Conservation (phyloP, 148 eudicot genomes). For the Diospyros lotus region DNA sequence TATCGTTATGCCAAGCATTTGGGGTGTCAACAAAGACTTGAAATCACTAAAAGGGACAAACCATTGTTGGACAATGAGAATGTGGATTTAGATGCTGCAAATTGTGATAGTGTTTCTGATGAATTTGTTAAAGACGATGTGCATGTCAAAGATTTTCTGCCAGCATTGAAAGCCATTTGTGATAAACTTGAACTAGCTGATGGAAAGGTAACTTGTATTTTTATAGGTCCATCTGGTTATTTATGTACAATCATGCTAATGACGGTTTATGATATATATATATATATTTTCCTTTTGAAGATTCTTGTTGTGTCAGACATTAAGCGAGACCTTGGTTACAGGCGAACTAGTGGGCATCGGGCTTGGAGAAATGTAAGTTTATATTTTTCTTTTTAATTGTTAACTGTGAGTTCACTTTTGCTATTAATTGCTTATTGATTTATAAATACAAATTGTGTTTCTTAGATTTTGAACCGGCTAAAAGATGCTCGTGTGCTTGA, state of each 20-base stretch:
- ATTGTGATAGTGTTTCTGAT: constrained; percentile 29
- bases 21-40: constrained; percentile 88
- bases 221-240: not conserved
- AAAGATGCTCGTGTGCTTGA: constrained; percentile 76
- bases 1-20: constrained; percentile 82
- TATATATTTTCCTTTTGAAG: constrained; percentile 31
- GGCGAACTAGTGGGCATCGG: constrained; percentile 58
- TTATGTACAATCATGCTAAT: constrained; percentile 6
- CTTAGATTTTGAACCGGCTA: constrained; percentile 65
- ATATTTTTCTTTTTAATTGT: not conserved
- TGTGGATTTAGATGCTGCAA: constrained; percentile 29
- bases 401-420: not conserved
- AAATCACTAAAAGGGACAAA: constrained; percentile 60
- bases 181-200: constrained; percentile 84
- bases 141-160: constrained; percentile 71
- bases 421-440: not conserved
- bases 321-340: constrained; percentile 84
- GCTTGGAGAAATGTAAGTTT: constrained; percentile 87
- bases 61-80: constrained; percentile 27
- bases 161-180: constrained; percentile 75
- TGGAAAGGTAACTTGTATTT: constrained; percentile 57
- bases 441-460: constrained; percentile 8
- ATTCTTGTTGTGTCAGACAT: constrained; percentile 85
- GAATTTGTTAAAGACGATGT: constrained; percentile 58
- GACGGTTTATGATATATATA: constrained; percentile 6